Base-by-base conservation (phyloP, 805 yeast genomes). In the Candida ponderosae region DNA sequence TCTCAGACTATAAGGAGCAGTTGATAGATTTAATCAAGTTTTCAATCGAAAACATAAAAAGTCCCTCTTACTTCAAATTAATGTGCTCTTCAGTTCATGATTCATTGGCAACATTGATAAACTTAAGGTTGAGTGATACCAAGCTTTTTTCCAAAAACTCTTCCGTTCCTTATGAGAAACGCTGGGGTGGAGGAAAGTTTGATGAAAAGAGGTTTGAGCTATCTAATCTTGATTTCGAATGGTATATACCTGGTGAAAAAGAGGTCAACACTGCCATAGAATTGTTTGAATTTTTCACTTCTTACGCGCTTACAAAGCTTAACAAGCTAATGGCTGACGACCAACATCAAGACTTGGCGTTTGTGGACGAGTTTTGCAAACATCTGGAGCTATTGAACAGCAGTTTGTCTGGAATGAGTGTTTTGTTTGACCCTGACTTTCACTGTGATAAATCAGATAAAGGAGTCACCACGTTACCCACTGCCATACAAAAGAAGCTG, bases 131-230 rank as follows among this genome's bases (percentile, higher is more conserved):
- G 3, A 54, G 59, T 16, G 88, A 82, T 45, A 65, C 67, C 39
- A 63, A 79, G 33, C 59, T 76, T 37, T 69, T 74, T 39, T 66
- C 74, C 34, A 72, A 76, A 29, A 66, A 51, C 9, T 69, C 70
- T 45, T 42, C 36, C 0, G 39, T 55, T 5, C 42, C 49, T 6
- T 39, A 42, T 17, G 76, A 69, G 35, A 66, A 66, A 18, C 70
- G 79, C 40, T 84, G 94, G 94, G 94, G 94, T 33, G 87, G 77
- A 0, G 69, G 74, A 40, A 87, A 81, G 46, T 75, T 79, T 46
- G 74, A 71, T 42, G 58, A 65, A 0, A 48, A 57, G 16, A 65
- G 85, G 43, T 76, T 79, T 37, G 52, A 65, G 1, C 39, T 50
- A 11, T 70, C 70, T 13, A 70, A 73, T 42, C 54, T 83, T 26